Percentiles rank a stretch among this genome's conserved stretches.
These are phyloP conservation scores for Pseudonectria buxi DNA, from an alignment of 2,329 filamentous ascomycete genomes.

Conservation along the genomic window DNA sequence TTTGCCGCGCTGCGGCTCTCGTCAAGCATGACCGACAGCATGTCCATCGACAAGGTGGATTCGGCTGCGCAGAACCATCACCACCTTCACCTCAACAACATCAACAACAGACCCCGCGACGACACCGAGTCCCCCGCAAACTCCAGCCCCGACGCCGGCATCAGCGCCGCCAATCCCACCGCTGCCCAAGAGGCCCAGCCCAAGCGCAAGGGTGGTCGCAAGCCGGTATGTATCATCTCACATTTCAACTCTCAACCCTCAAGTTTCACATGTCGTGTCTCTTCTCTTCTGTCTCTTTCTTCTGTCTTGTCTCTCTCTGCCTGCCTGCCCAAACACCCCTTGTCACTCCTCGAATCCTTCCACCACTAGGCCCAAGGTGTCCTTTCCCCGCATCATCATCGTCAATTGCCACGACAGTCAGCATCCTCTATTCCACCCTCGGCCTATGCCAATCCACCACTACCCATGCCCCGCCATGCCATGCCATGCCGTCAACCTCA, in stretches of 20 bases:
- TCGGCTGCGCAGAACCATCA: constrained; percentile 19
- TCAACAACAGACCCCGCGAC: constrained; percentile 37
- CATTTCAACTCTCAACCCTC: constrained; percentile 9
- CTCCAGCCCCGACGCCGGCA: constrained; percentile 49
- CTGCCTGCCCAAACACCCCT: neutral
- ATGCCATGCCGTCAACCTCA: neutral
- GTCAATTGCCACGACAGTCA: too few species aligned
- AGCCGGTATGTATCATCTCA: constrained; percentile 66
- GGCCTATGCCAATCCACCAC: neutral
- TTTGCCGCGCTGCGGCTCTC: constrained; percentile 32
- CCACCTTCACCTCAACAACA: constrained; percentile 5
- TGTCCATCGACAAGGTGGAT: constrained; percentile 56
- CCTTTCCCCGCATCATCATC: too few species aligned
- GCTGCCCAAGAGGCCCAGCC: constrained; percentile 53
- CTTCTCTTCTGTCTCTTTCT: neutral
- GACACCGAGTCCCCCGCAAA: constrained; percentile 56
- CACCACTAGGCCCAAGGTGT: too few species aligned
- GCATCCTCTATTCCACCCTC: neutral
- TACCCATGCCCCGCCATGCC: constrained; percentile 1
- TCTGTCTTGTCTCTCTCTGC: too few species aligned
- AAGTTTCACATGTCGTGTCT: neutral
- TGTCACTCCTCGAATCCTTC: constrained; percentile 1
- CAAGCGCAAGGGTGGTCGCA: constrained; percentile 95
- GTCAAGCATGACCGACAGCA: constrained; percentile 57
- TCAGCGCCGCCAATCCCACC: constrained; percentile 21